These are phyloP conservation scores for Penicillium cosmopolitanum DNA, from an alignment of 495 filamentous ascomycete genomes.

Conservation along the genomic window DNA sequence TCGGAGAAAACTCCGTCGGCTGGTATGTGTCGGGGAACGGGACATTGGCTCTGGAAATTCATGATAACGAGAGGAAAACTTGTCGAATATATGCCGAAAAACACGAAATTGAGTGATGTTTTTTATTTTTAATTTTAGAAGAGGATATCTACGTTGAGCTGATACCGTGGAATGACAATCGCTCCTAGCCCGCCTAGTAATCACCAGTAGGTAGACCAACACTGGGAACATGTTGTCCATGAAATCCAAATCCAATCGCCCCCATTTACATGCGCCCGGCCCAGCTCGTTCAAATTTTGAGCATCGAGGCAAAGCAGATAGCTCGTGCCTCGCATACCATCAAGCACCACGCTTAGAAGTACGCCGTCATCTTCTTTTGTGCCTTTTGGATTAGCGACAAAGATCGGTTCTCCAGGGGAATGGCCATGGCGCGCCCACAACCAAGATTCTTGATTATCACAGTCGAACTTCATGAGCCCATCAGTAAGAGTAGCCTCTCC, in stretches of 20 bases:
- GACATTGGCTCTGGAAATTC: slow-evolving; percentile 9
- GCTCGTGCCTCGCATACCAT: slow-evolving; percentile 63
- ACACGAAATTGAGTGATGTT: slow-evolving; percentile 9
- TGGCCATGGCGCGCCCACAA: slow-evolving; percentile 66
- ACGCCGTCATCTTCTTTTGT: slow-evolving; percentile 67
- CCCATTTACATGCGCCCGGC: slow-evolving; percentile 64
- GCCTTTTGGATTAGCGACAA: slow-evolving; percentile 55
- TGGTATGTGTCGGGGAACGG: slow-evolving; percentile 14
- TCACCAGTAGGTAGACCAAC: slow-evolving; percentile 37
- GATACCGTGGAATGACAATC: not conserved
- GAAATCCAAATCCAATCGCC: slow-evolving; percentile 70
- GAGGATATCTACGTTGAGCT: not conserved
- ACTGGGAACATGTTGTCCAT: slow-evolving; percentile 61
- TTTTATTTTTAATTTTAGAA: too few relatives aligned
- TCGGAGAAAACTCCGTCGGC: slow-evolving; percentile 11
- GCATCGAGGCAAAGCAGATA: slow-evolving; percentile 75
- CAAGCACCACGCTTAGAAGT: slow-evolving; percentile 70
- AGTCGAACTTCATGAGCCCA: slow-evolving; percentile 70
- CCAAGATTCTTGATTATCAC: slow-evolving; percentile 46
- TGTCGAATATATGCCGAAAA: slow-evolving; percentile 12
- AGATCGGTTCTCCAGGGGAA: slow-evolving; percentile 75
- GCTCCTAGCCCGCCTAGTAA: slow-evolving; percentile 20
- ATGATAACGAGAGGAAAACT: not conserved
- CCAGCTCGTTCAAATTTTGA: slow-evolving; percentile 64
- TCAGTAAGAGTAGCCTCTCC: slow-evolving; percentile 67